Evolutionary conservation across 768 basidiomycete species (phyloP).

Genomic region (Pleurotus sapidus): DNA sequence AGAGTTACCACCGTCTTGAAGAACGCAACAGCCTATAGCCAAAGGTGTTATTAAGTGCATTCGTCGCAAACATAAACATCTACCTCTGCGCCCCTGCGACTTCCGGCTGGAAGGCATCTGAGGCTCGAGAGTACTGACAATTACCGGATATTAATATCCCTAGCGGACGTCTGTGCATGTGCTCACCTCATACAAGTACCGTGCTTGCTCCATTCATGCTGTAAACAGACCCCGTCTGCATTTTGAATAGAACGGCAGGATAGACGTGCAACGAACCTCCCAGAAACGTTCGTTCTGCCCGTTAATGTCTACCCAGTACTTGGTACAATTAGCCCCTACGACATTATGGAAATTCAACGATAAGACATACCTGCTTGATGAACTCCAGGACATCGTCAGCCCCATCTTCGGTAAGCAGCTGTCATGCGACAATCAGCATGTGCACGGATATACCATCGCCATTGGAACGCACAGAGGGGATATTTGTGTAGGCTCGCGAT

Average conservation of each 20-base stretch:
- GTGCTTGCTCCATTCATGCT: slow-evolving; percentile 74
- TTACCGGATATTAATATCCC: not conserved
- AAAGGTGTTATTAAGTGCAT: not conserved
- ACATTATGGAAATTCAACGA: not conserved
- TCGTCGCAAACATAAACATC: not conserved
- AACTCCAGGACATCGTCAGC: slow-evolving; percentile 55
- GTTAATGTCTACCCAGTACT: slow-evolving; percentile 63
- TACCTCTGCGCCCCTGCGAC: slow-evolving; percentile 59
- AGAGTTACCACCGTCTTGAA: slow-evolving; percentile 53
- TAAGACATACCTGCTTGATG: slow-evolving; percentile 43
- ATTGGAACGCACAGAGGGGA: slow-evolving; percentile 27
- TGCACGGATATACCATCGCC: no score
- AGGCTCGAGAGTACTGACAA: slow-evolving; percentile 53
- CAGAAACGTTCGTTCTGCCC: slow-evolving; percentile 64
- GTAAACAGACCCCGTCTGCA: not conserved
- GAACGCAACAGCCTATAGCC: slow-evolving; percentile 59
- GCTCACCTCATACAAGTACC: slow-evolving; percentile 55
- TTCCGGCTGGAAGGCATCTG: slow-evolving; percentile 54
- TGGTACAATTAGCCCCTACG: not conserved
- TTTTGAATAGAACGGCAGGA: not conserved
- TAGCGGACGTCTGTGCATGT: no score
- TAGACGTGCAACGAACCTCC: slow-evolving; percentile 42
- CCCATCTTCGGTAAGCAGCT: slow-evolving; percentile 57
- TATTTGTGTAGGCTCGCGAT: slow-evolving; percentile 42
- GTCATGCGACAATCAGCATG: not conserved